Base-by-base conservation (phyloP, 2,329 filamentous ascomycete species). In the Amauroascus verrucosus region DNA sequence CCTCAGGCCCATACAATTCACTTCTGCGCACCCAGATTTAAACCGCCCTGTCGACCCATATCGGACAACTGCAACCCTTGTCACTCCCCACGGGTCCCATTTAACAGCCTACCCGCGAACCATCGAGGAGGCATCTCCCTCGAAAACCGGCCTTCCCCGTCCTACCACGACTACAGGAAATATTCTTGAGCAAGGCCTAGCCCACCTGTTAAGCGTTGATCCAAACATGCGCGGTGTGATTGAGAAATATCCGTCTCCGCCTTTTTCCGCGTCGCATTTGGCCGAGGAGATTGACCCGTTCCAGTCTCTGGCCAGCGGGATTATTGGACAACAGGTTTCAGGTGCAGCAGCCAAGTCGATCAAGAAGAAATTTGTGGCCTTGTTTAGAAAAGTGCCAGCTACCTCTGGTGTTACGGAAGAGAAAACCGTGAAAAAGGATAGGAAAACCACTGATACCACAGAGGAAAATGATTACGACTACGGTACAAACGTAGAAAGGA, bases 271-370 rank as follows among this genome's bases (percentile, higher is more conserved):
- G 0, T 83, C 85, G 58, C 88, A 89, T 0, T 72, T 97, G n/a
- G 81, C 84, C 26, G 88, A 96, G 68, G 77, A 81, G 58, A 81
- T 96, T 56, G 88, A 97, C 69, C 93, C 93, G 0, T 98, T 96
- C 64, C 84, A 85, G 61, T 83, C 81, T 54, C 77, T 98, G 32
- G 79, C 81, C 37, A 90, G 85, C 67, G 86, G 89, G 49, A 96
- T 98, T 65, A 95, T 97, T 62, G 89, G 88, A 51, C 93, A 97
- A 71, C 93, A 98, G 72, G 91, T 98, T 18, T 95, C 89, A 0
- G 89, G 91, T 16, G 88, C 89, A 5, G 93, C 93, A 0, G 93
- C 93, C 11, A 85, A 81, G 55, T 86, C 86, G 5, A 97, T 98
- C 71, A 90, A 91, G 67, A 79, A 79, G 48, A 91, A 88, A 59